Conservation (phyloP, 2,329 filamentous ascomycete genomes). For the Cephalotrichum gorgonifer region DNA sequence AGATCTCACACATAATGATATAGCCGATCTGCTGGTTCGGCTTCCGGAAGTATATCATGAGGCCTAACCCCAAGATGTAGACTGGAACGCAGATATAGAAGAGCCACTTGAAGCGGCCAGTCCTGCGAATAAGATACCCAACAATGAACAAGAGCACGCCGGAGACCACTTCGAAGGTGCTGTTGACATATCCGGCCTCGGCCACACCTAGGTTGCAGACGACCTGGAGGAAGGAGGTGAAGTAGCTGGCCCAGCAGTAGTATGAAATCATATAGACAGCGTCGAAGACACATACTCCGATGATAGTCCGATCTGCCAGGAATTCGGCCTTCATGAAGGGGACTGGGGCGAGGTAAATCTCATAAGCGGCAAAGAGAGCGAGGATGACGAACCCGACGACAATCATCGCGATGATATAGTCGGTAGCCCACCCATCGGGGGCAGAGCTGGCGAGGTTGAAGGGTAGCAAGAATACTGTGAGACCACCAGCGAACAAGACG, state of each 20-base stretch:
- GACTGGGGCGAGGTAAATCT: conserved; percentile 25
- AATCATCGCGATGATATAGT: conserved; percentile 29
- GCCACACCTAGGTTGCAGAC: conserved; percentile 24
- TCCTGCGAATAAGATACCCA: conserved; percentile 32
- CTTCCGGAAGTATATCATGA: conserved; percentile 23
- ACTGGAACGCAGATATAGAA: conserved; percentile 34
- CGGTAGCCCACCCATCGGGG: conserved; percentile 26
- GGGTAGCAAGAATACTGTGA: conserved; percentile 56
- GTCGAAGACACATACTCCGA: conserved; percentile 24
- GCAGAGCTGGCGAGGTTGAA: conserved; percentile 45
- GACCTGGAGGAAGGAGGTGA: conserved; percentile 27
- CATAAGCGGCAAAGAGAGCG: conserved; percentile 25
- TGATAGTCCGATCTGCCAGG: conserved; percentile 24
- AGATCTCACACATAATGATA: conserved; percentile 42
- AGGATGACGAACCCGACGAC: conserved; percentile 26
- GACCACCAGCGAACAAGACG: conserved; percentile 48
- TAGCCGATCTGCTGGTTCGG: conserved; percentile 31
- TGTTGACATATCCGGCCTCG: conserved; percentile 24
- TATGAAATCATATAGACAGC: conserved; percentile 29
- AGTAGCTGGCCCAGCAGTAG: conserved; percentile 30
- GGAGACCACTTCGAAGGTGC: conserved; percentile 38
- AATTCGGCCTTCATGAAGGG: conserved; percentile 25
- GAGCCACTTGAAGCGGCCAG: conserved; percentile 38
- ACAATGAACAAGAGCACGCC: conserved; percentile 35
- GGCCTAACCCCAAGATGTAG: conserved; percentile 40